phyloP scores from a whole-genome alignment of 225 moss, liverwort and hornwort genomes.

The Rhytidiadelphus loreus region DNA sequence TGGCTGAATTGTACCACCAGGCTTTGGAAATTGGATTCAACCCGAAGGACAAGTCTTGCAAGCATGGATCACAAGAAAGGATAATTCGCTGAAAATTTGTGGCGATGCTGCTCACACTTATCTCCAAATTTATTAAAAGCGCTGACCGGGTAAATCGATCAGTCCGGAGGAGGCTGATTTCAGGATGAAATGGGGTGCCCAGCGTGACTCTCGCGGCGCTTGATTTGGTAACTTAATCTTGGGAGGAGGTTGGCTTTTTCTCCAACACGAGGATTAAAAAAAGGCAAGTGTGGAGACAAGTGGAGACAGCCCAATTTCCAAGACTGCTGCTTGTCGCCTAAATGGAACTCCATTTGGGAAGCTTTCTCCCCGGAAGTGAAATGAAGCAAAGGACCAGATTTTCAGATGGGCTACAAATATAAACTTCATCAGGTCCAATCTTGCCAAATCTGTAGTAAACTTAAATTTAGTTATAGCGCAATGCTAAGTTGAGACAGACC shows the following conservation, averaged over 20 bases:
- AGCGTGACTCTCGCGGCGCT: not conserved
- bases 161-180: not conserved
- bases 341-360: not conserved
- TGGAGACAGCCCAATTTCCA: not conserved
- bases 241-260: not conserved
- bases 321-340: not conserved
- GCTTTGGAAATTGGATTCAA: not conserved
- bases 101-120: not conserved
- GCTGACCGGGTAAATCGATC: not conserved
- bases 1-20: not conserved
- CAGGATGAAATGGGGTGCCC: not conserved
- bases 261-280: not conserved
- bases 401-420: not conserved
- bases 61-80: not conserved
- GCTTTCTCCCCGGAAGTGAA: too few species aligned
- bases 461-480: not conserved
- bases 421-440: not conserved
- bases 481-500: not conserved
- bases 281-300: not conserved
- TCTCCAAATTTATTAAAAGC: not conserved
- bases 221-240: not conserved
- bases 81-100: not conserved
- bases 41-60: not conserved
- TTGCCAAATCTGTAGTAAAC: not conserved
- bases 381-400: not conserved